Percentiles rank a stretch among this genome's conserved stretches.
These are phyloP conservation scores for Periconia macrospinosa DNA, from an alignment of 2,329 filamentous ascomycete genomes.

Conservation along the genomic window DNA sequence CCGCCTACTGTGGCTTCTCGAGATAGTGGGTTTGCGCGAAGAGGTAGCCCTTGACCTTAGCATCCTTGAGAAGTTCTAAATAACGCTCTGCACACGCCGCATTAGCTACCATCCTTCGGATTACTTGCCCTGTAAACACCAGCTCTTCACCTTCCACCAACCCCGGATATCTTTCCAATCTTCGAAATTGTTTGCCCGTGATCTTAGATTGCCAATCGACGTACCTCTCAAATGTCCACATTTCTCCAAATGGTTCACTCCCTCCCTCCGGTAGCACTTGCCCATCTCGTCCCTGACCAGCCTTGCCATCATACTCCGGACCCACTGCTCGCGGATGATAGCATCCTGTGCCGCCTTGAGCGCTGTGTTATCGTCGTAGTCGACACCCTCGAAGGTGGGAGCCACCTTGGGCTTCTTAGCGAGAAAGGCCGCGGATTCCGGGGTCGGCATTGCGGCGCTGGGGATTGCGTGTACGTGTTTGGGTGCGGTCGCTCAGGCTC, in stretches of 20 bases:
- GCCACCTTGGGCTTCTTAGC: slow-evolving; percentile 81
- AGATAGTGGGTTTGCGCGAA: slow-evolving; percentile 80
- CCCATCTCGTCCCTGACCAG: slow-evolving; percentile 79
- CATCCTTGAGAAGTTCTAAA: slow-evolving; percentile 73
- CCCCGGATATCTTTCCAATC: neutral
- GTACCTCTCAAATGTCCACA: slow-evolving; percentile 79
- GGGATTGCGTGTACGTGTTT: slow-evolving; percentile 3
- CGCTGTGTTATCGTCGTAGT: slow-evolving; percentile 79
- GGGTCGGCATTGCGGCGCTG: slow-evolving; percentile 68
- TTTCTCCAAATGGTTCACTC: slow-evolving; percentile 87
- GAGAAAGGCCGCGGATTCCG: slow-evolving; percentile 80
- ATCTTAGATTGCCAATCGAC: slow-evolving; percentile 35
- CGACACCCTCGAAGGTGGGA: slow-evolving; percentile 82
- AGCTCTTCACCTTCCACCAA: neutral
- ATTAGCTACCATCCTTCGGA: slow-evolving; percentile 21
- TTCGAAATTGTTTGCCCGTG: neutral
- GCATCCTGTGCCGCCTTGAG: slow-evolving; percentile 83
- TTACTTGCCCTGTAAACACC: neutral
- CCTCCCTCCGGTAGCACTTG: slow-evolving; percentile 83
- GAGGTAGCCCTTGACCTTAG: slow-evolving; percentile 77
- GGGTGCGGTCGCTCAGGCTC: neutral
- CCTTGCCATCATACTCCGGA: slow-evolving; percentile 84
- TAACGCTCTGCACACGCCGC: slow-evolving; percentile 66
- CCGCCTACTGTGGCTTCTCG: slow-evolving; percentile 40
- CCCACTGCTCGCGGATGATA: slow-evolving; percentile 84